phyloP scores from a whole-genome alignment of 345 rosid species.

The Arabidopsis suecica region DNA sequence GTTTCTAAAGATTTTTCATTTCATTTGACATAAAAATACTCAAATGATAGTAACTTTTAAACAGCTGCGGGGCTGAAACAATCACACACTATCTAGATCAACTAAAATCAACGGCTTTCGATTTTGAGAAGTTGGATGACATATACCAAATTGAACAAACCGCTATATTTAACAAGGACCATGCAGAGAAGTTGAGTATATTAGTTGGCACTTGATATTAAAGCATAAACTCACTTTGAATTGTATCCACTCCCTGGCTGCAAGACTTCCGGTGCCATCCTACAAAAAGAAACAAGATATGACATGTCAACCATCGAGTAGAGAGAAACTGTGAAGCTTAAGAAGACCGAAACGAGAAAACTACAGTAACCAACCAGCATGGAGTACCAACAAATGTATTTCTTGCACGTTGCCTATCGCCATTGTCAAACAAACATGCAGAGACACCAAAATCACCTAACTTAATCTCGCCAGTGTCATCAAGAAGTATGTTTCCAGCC shows the following conservation, averaged over 20 bases:
- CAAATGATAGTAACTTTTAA: conserved; percentile 10
- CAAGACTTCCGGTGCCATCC: conserved; percentile 99
- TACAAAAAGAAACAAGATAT: conserved; percentile 45
- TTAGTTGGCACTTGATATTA: not conserved
- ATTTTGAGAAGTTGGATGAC: not conserved
- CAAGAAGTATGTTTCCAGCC: conserved; percentile 98
- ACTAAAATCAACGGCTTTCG: not conserved
- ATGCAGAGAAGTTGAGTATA: conserved; percentile 19
- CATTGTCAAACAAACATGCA: conserved; percentile 91
- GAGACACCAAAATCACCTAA: conserved; percentile 98
- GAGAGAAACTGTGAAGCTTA: conserved; percentile 17
- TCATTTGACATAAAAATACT: not conserved
- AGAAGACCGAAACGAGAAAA: conserved; percentile 15
- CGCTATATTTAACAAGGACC: not conserved
- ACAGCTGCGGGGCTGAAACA: not conserved
- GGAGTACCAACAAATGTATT: conserved; percentile 99
- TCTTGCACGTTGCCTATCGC: conserved; percentile 95
- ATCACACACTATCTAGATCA: conserved; percentile 15
- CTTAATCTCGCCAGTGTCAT: conserved; percentile 73
- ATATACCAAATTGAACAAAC: not conserved
- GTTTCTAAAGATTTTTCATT: not conserved
- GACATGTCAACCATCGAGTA: not conserved
- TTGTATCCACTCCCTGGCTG: conserved; percentile 97
- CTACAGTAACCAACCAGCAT: conserved; percentile 72
- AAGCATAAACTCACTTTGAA: conserved; percentile 67